Percentiles rank a stretch among this genome's conserved stretches.
These are phyloP conservation scores for Salix dunnii DNA, from an alignment of 345 rosid genomes.

Conservation along the genomic window DNA sequence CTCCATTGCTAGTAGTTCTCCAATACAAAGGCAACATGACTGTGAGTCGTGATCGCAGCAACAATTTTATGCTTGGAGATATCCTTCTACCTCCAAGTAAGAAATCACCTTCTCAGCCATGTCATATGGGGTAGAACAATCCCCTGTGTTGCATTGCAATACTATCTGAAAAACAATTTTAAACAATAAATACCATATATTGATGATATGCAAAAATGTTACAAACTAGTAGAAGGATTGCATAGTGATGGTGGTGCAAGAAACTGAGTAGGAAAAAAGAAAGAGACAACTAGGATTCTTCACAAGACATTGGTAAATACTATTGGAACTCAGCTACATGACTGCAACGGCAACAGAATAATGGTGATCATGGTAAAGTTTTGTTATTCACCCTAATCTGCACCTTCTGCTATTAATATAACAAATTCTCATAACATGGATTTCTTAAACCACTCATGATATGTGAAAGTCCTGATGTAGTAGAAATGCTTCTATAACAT, in stretches of 20 bases:
- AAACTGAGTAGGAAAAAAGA: not conserved
- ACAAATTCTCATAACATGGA: no score
- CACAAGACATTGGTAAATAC: not conserved
- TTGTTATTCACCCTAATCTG: no score
- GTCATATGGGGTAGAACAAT: constrained; percentile 12
- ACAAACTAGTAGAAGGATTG: not conserved
- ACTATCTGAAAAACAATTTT: constrained; percentile 6
- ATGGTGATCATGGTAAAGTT: not conserved
- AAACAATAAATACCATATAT: not conserved
- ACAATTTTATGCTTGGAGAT: constrained; percentile 16
- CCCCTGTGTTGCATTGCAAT: constrained; percentile 13
- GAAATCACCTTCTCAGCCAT: constrained; percentile 23
- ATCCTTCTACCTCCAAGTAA: constrained; percentile 23
- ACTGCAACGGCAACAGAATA: not conserved
- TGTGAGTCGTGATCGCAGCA: not conserved
- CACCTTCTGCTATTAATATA: no score
- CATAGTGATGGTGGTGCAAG: not conserved
- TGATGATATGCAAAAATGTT: not conserved
- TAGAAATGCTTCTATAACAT: no score
- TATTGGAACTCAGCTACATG: not conserved
- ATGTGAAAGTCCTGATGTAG: no score
- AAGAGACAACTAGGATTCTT: not conserved
- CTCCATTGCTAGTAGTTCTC: not conserved
- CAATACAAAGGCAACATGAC: not conserved
- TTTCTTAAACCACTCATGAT: no score